A percentile compares a stretch with the other conserved stretches of the same genome.
These are phyloP conservation scores for Fusarium duplospermum DNA, from an alignment of 2,329 filamentous ascomycete species.

Conservation along the genomic window DNA sequence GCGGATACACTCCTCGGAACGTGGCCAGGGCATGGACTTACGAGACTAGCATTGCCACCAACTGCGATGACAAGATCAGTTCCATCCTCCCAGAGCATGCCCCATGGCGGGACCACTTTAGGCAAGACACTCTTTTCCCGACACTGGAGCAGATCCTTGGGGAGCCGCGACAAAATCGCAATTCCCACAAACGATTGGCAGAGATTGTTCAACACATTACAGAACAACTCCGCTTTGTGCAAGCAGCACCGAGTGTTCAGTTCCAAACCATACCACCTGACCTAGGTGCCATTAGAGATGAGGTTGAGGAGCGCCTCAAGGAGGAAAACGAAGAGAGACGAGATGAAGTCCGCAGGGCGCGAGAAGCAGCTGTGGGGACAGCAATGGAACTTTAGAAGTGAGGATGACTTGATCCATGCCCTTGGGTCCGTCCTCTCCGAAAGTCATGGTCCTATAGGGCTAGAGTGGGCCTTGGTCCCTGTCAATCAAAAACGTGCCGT, in stretches of 20 bases:
- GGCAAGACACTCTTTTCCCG: constrained; percentile 88
- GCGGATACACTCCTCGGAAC: constrained; percentile 96
- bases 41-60: constrained; percentile 91
- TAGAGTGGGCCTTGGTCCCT: constrained; percentile 1
- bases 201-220: constrained; percentile 82
- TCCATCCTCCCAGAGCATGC: constrained; percentile 82
- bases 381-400: constrained; percentile 63
- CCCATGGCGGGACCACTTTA: constrained; percentile 89
- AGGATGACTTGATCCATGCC: background rate
- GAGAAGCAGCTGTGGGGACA: constrained; percentile 68
- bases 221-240: constrained; percentile 88
- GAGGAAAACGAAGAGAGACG: constrained; percentile 72
- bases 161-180: constrained; percentile 80
- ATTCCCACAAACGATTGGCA: constrained; percentile 79
- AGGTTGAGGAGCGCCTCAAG: constrained; percentile 75
- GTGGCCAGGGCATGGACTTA: constrained; percentile 97
- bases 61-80: constrained; percentile 75
- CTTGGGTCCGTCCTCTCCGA: constrained; percentile 1
- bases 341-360: constrained; percentile 62
- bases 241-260: constrained; percentile 88
- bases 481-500: constrained; percentile 14
- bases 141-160: constrained; percentile 78
- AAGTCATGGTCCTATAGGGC: background rate
- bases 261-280: constrained; percentile 84
- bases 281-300: constrained; percentile 73